Evolutionary conservation across 225 moss, liverwort and hornwort species (phyloP), one percentile per base, ranked within the genome.

Genomic region (Rhytidiadelphus loreus): DNA sequence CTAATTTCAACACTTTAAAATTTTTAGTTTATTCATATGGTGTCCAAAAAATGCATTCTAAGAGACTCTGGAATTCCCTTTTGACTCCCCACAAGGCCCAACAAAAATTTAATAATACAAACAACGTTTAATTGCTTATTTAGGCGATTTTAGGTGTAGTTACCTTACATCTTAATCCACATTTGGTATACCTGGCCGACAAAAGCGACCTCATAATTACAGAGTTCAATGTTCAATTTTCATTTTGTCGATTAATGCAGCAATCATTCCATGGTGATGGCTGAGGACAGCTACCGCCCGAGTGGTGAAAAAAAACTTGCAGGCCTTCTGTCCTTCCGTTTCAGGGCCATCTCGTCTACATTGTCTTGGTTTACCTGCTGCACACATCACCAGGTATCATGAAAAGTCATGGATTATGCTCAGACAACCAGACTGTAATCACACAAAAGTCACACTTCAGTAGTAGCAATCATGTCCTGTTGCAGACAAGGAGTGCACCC

Each of bases 321-420:
- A 55, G 73, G 61, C 52, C 80, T 88, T 74, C 86, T 94, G 85
- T 88, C 92, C 79, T 94, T 93, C 43, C 68, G 71, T 88, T 80
- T 90, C 78, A 83, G 52, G 79, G 44, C 63, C 75, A 72, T 85
- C 58, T 86, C 89, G 72, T 83, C 87, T 65, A 82, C 81, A 26
- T 62, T 85, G 80, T 88, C 88, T 91, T 90, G 77, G 72, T 85
- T 87, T 66, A 91, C 91, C 91, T 94, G 94, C 77, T 75, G 50
- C 81, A 88, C 52, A 88, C 24, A 50, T 32, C 30, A 71, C 68
- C 55, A 46, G 11, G 52, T 21, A 81, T 59, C 77, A 82, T 32
- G 56, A 30, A 71, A 53, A 44, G n/a, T 72, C 16, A 58, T 50
- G 43, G 57, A 56, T 55, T 82, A n/a, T 24, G 56, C 79, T 63